A percentile compares a stretch with the other conserved stretches of the same genome.
Conservation (phyloP, 257 asterid species). For the Penstemon newberryi region DNA sequence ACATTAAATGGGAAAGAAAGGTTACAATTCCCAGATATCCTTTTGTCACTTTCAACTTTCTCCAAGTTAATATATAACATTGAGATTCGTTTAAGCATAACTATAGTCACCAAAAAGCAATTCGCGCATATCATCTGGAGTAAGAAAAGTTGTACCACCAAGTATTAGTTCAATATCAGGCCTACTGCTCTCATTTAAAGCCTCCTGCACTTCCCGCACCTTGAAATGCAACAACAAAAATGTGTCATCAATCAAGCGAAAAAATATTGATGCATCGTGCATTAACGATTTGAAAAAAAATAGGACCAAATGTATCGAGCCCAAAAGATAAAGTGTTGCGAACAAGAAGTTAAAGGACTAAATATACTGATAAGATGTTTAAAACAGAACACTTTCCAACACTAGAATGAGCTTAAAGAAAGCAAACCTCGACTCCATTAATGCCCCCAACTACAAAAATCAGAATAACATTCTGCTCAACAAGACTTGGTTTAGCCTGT, state of each 20-base stretch:
- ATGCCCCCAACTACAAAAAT: slow-evolving; percentile 89
- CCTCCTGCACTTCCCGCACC: slow-evolving; percentile 90
- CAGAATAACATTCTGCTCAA: slow-evolving; percentile 76
- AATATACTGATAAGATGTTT: too few relatives aligned
- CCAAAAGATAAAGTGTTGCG: neutral
- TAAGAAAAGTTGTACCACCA: slow-evolving; percentile 93
- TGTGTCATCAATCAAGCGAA: slow-evolving; percentile 4
- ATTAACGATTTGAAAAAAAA: neutral
- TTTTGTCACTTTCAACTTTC: slow-evolving; percentile 7
- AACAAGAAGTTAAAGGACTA: neutral
- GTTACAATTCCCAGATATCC: too few relatives aligned
- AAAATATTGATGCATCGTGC: neutral
- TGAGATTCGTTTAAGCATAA: slow-evolving; percentile 35
- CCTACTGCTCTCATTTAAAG: slow-evolving; percentile 48
- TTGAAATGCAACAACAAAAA: slow-evolving; percentile 31
- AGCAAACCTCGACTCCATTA: slow-evolving; percentile 81
- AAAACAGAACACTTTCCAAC: slow-evolving; percentile 1
- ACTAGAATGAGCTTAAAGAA: slow-evolving; percentile 21
- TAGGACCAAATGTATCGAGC: neutral
- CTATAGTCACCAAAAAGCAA: slow-evolving; percentile 75
- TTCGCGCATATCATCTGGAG: slow-evolving; percentile 81
- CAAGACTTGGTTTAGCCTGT: slow-evolving; percentile 92
- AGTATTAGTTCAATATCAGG: slow-evolving; percentile 75
- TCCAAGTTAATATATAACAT: slow-evolving; percentile 34
- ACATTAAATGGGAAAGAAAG: too few relatives aligned